Evolutionary conservation across 1,284 basidiomycete genomes (phyloP).

Genomic region (Malassezia obtusa): DNA sequence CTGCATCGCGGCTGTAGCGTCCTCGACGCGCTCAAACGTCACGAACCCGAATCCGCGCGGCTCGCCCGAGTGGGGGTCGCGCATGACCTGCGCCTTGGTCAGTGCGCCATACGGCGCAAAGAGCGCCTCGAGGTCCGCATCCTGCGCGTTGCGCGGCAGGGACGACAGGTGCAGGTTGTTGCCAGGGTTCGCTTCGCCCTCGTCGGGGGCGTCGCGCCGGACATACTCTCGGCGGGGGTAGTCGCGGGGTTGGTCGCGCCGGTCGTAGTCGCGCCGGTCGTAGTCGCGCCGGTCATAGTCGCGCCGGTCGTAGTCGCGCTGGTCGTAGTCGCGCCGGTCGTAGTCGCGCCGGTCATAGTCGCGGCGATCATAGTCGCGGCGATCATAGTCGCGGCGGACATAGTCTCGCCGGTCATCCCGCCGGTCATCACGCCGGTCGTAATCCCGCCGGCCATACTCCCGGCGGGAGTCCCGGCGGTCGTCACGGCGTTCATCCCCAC

Average conservation of each 20-base stretch:
- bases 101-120: conserved; percentile 74
- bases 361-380: neutral
- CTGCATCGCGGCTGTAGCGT: conserved; percentile 78
- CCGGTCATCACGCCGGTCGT: neutral
- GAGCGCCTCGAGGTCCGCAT: conserved; percentile 71
- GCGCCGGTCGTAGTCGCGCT: neutral
- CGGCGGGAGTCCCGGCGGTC: neutral
- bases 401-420: neutral
- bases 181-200: conserved; percentile 63
- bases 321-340: neutral
- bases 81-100: conserved; percentile 78
- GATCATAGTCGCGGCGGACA: no score
- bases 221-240: neutral
- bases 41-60: conserved; percentile 97
- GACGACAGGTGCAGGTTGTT: conserved; percentile 95
- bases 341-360: neutral
- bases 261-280: neutral
- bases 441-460: neutral
- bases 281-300: neutral
- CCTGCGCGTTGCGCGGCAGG: conserved; percentile 68
- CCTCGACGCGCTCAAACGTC: conserved; percentile 76
- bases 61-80: conserved; percentile 89
- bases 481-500: neutral
- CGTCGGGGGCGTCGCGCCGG: conserved; percentile 32
- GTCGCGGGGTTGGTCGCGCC: neutral